Conservation (phyloP, 495 filamentous ascomycete genomes). For the Tetracladium marchalianum region DNA sequence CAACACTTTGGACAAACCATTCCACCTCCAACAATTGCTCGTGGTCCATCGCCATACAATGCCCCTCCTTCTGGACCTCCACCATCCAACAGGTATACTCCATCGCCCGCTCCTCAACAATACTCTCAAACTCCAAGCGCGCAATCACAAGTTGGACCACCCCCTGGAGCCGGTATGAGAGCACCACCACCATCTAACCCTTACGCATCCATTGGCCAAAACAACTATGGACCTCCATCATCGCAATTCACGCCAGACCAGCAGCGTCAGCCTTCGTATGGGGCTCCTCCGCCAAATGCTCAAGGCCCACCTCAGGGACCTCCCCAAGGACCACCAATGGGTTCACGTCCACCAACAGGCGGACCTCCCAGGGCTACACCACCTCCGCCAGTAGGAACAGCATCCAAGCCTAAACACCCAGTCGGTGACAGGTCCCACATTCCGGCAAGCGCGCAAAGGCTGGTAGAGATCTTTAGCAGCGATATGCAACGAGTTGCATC, state of each 20-base stretch:
- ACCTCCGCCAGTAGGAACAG: slow-evolving; percentile 26
- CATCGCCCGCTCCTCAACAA: slow-evolving; percentile 55
- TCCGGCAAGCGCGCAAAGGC: slow-evolving; percentile 57
- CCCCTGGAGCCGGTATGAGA: slow-evolving; percentile 35
- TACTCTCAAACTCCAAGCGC: slow-evolving; percentile 30
- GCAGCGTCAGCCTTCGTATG: slow-evolving; percentile 4
- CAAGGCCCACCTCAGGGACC: slow-evolving; percentile 16
- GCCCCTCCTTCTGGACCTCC: slow-evolving; percentile 66
- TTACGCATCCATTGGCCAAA: slow-evolving; percentile 42
- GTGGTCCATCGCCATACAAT: slow-evolving; percentile 84
- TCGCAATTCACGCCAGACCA: slow-evolving; percentile 20
- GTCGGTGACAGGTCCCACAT: slow-evolving; percentile 88
- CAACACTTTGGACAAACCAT: slow-evolving; percentile 36
- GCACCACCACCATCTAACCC: slow-evolving; percentile 42
- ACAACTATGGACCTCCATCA: slow-evolving; percentile 28
- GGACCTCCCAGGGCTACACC: slow-evolving; percentile 29
- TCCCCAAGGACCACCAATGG: slow-evolving; percentile 12
- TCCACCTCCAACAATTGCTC: slow-evolving; percentile 47
- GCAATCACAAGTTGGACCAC: slow-evolving; percentile 36
- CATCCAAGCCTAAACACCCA: slow-evolving; percentile 53
- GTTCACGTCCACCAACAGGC: slow-evolving; percentile 21
- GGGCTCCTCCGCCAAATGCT: slow-evolving; percentile 4
- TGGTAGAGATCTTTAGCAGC: slow-evolving; percentile 69
- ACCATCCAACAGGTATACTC: slow-evolving; percentile 76
- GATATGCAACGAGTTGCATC: slow-evolving; percentile 84